A percentile compares a stretch with the other conserved stretches of the same genome.
phyloP scores from a whole-genome alignment of 441 rosid genomes.

The Jatropha multifida region DNA sequence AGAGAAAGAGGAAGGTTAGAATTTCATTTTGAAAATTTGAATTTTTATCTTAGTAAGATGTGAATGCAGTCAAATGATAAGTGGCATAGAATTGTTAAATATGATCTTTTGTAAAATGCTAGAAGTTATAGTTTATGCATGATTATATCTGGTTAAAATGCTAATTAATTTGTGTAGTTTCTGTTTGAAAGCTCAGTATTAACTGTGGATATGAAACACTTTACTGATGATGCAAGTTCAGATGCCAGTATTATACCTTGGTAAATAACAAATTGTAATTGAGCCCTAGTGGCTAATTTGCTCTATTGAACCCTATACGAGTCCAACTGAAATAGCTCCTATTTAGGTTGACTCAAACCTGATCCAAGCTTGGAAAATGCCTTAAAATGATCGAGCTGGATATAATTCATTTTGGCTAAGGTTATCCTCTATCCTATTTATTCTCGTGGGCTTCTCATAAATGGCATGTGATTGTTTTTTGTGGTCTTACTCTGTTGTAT shows the following conservation, averaged over 20 bases:
- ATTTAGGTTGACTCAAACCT: neutral
- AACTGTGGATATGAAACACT: neutral
- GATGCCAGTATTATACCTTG: neutral
- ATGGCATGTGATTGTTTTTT: neutral
- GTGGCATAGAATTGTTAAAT: neutral
- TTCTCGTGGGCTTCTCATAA: neutral
- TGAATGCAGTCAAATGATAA: neutral
- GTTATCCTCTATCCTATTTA: neutral
- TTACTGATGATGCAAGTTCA: neutral
- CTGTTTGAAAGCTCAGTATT: neutral
- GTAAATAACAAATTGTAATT: neutral
- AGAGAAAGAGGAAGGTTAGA: slow-evolving; percentile 62
- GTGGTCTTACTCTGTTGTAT: neutral
- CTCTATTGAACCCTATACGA: neutral
- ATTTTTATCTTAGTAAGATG: neutral
- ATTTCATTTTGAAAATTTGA: neutral
- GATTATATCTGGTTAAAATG: neutral
- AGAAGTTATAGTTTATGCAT: neutral
- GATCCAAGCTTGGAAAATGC: neutral
- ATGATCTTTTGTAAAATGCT: neutral
- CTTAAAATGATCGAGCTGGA: neutral
- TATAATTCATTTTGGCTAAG: neutral
- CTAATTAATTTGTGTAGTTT: neutral
- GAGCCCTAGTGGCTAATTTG: neutral
- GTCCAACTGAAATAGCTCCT: neutral